Evolutionary conservation across 2,329 filamentous ascomycete genomes (phyloP).

Genomic region (Furcasterigmium sp.): DNA sequence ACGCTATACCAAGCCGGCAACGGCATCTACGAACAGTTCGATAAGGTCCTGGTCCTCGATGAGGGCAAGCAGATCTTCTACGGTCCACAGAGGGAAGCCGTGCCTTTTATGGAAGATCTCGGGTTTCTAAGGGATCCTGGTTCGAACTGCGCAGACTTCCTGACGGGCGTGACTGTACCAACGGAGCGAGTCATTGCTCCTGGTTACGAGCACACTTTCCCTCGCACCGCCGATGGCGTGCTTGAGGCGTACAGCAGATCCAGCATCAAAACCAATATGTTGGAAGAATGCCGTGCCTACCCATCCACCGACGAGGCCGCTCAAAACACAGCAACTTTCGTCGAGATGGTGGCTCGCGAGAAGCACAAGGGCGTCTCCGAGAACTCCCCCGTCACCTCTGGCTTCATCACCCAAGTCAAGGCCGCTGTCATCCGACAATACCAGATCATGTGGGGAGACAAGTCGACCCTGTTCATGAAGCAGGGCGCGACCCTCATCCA

Average conservation of each 20-base stretch:
- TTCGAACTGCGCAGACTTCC: constrained; percentile 63
- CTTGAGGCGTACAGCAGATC: constrained; percentile 4
- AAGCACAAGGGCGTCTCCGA: background rate
- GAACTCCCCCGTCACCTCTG: background rate
- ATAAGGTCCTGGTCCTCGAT: constrained; percentile 70
- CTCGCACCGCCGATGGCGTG: constrained; percentile 25
- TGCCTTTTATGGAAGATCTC: constrained; percentile 57
- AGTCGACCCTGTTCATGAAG: constrained; percentile 37
- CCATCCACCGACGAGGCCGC: background rate
- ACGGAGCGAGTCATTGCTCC: constrained; percentile 18
- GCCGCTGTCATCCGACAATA: constrained; percentile 35
- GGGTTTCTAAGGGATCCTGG: no score
- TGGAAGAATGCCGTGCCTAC: background rate
- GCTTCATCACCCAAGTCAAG: background rate
- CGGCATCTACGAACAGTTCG: constrained; percentile 65
- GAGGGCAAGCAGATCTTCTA: constrained; percentile 74
- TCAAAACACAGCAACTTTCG: background rate
- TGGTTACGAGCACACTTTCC: constrained; percentile 19
- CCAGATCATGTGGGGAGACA: constrained; percentile 47
- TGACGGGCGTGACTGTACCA: constrained; percentile 51
- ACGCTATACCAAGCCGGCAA: constrained; percentile 70
- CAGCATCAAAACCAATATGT: background rate
- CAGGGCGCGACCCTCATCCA: constrained; percentile 45
- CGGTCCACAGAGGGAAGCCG: constrained; percentile 54
- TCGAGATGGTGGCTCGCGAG: background rate